Evolutionary conservation across 2,329 filamentous ascomycete species (phyloP).

Genomic region (Dactylellina haptotyla): DNA sequence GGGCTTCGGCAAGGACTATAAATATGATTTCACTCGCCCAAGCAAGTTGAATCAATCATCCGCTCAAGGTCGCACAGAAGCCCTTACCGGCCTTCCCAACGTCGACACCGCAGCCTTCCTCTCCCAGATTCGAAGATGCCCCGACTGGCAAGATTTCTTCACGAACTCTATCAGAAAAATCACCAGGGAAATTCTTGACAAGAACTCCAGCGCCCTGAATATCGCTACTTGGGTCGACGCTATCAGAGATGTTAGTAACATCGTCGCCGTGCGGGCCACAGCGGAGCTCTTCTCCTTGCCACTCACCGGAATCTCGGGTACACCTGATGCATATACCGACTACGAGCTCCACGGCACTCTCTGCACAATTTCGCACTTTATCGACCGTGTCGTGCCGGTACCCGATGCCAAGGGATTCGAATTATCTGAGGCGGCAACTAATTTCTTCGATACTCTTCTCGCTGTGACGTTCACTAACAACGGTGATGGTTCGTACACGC

Average conservation of each 20-base stretch:
- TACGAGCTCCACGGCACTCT: constrained; percentile 47
- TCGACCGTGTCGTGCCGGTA: constrained; percentile 41
- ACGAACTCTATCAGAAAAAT: constrained; percentile 74
- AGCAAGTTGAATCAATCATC: constrained; percentile 21
- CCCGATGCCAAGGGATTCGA: constrained; percentile 43
- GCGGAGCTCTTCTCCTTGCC: constrained; percentile 68
- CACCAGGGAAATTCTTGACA: constrained; percentile 70
- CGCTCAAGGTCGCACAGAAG: constrained; percentile 14
- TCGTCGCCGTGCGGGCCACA: constrained; percentile 68
- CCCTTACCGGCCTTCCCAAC: constrained; percentile 3
- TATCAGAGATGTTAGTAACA: constrained; percentile 69
- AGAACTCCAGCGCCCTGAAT: constrained; percentile 73
- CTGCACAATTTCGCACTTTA: constrained; percentile 40
- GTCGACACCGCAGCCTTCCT: constrained; percentile 15
- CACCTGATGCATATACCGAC: constrained; percentile 46
- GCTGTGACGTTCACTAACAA: constrained; percentile 23
- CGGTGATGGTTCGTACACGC: constrained; percentile 11
- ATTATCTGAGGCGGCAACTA: constrained; percentile 43
- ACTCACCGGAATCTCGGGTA: constrained; percentile 61
- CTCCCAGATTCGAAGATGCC: constrained; percentile 23
- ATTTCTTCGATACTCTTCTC: constrained; percentile 44
- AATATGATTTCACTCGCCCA: constrained; percentile 73
- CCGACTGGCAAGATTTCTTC: constrained; percentile 69
- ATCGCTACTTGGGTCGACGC: constrained; percentile 72
- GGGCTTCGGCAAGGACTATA: constrained; percentile 69